Evolutionary conservation across 2,329 filamentous ascomycete species (phyloP).

Genomic region (Hymenoscyphus occultus): DNA sequence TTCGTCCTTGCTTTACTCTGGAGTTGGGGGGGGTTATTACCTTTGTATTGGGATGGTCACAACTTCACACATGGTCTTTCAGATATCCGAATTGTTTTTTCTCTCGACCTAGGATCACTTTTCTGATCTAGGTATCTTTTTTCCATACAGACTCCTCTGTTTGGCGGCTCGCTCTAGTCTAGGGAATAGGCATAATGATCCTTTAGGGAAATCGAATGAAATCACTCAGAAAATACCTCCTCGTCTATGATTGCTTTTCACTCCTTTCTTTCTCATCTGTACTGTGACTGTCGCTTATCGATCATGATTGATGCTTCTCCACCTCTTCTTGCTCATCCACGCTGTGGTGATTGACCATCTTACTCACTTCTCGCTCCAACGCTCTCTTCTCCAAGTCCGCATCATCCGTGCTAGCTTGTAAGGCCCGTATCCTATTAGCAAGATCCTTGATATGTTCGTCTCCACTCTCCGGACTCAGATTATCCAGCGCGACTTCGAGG

Average conservation of each 20-base stretch:
- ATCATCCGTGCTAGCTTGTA: slow-evolving; percentile 43
- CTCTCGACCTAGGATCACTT: slow-evolving; percentile 31
- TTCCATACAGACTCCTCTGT: slow-evolving; percentile 24
- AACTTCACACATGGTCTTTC: slow-evolving; percentile 27
- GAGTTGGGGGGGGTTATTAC: slow-evolving; percentile 30
- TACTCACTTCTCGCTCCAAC: slow-evolving; percentile 41
- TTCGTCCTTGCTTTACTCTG: slow-evolving; percentile 35
- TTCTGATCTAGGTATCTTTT: slow-evolving; percentile 31
- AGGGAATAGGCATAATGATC: slow-evolving; percentile 29
- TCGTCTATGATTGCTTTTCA: slow-evolving; percentile 39
- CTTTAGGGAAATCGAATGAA: slow-evolving; percentile 28
- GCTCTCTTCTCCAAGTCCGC: slow-evolving; percentile 20
- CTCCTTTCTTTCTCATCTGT: slow-evolving; percentile 51
- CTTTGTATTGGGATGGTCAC: slow-evolving; percentile 29
- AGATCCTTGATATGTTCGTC: slow-evolving; percentile 86
- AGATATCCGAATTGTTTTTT: slow-evolving; percentile 22
- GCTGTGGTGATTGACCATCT: slow-evolving; percentile 33
- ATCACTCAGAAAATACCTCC: slow-evolving; percentile 22
- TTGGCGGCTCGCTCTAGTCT: slow-evolving; percentile 30
- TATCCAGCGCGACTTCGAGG: slow-evolving; percentile 71
- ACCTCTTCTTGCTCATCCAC: slow-evolving; percentile 52
- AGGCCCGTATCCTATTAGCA: slow-evolving; percentile 64
- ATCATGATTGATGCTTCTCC: slow-evolving; percentile 39
- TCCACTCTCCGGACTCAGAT: slow-evolving; percentile 70
- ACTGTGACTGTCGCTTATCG: background rate